Conservation (phyloP, 805 yeast species). For the Starmerella davenportii region DNA sequence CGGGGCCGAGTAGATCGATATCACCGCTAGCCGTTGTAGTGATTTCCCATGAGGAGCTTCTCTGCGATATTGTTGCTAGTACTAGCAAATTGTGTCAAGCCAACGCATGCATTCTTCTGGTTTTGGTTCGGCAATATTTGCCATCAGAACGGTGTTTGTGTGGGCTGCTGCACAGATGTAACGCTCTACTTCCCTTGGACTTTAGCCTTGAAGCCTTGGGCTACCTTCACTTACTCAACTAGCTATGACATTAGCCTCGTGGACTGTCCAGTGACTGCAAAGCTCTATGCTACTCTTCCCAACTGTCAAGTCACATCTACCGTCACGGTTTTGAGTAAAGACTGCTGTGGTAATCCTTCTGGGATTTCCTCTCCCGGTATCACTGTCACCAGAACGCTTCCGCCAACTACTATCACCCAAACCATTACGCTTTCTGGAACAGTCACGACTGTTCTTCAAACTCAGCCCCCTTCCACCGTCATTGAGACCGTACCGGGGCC, state of each 20-base stretch:
- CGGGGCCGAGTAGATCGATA: not conserved
- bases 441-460: constrained; percentile 7
- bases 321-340: constrained; percentile 16
- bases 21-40: not conserved
- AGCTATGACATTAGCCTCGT: constrained; percentile 8
- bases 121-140: constrained; percentile 15
- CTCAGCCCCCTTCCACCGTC: constrained; percentile 8
- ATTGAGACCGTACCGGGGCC: constrained; percentile 11
- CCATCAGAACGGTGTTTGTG: constrained; percentile 11
- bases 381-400: constrained; percentile 8
- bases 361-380: constrained; percentile 1
- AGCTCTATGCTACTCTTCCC: constrained; percentile 24
- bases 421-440: not conserved
- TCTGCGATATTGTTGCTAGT: constrained; percentile 8
- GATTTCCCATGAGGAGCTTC: constrained; percentile 1
- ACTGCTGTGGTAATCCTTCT: constrained; percentile 7
- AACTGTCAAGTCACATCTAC: constrained; percentile 35
- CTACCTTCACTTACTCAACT: constrained; percentile 8
- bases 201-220: constrained; percentile 4
- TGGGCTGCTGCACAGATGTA: constrained; percentile 21
- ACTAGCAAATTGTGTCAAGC: constrained; percentile 8
- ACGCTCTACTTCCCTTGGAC: constrained; percentile 16
- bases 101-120: constrained; percentile 18
- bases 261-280: constrained; percentile 14
- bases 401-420: constrained; percentile 6